These are phyloP conservation scores for Nicotiana otophora DNA, from an alignment of 257 asterid genomes.

Conservation along the genomic window DNA sequence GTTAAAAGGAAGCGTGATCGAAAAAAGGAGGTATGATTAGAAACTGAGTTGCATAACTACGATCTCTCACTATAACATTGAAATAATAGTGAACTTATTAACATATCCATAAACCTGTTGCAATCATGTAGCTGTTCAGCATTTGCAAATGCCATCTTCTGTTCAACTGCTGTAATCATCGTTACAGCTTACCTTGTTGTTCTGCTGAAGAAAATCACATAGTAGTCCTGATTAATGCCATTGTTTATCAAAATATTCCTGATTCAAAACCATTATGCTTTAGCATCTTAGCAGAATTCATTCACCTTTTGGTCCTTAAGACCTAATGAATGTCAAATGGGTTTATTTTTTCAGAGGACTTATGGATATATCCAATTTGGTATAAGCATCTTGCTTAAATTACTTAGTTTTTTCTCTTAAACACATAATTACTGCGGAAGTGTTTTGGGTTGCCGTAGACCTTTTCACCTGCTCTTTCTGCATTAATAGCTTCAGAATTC, in stretches of 20 bases:
- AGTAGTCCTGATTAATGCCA: background rate
- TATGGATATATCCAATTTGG: background rate
- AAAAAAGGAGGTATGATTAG: constrained; percentile 62
- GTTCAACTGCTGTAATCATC: background rate
- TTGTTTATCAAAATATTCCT: background rate
- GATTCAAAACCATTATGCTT: background rate
- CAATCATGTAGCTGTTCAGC: background rate
- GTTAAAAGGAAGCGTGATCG: constrained; percentile 74
- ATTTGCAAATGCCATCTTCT: background rate
- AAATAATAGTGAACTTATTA: background rate
- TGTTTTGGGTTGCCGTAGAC: background rate
- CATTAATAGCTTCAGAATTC: constrained; percentile 39
- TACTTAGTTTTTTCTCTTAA: background rate
- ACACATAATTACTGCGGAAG: background rate
- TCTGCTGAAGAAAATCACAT: background rate
- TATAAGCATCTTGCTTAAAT: background rate
- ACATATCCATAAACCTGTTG: background rate
- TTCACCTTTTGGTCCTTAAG: background rate
- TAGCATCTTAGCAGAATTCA: background rate
- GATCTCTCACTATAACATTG: background rate
- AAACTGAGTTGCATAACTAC: background rate
- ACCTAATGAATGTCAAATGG: background rate
- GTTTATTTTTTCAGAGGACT: background rate
- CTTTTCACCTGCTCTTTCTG: constrained; percentile 1
- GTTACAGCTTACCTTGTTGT: background rate